phyloP scores from a whole-genome alignment of 2,329 filamentous ascomycete species.

The Calonectria naviculata region DNA sequence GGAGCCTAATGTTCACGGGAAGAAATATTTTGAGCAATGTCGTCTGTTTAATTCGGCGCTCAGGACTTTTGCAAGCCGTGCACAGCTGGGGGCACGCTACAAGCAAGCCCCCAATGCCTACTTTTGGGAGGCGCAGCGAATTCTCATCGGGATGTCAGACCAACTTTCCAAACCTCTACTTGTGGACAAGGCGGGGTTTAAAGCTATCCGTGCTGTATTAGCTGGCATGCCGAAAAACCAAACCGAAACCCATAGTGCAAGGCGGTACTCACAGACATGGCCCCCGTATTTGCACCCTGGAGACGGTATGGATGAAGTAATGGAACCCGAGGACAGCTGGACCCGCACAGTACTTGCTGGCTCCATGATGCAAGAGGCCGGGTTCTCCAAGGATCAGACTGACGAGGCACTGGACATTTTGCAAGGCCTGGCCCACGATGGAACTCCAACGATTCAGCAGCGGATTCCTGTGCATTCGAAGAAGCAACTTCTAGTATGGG shows the following conservation, averaged over 20 bases:
- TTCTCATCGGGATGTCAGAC: constrained; percentile 64
- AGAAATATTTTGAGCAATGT: constrained; percentile 43
- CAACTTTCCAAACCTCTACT: constrained; percentile 59
- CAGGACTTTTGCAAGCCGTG: constrained; percentile 39
- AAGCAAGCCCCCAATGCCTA: constrained; percentile 43
- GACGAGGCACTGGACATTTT: constrained; percentile 64
- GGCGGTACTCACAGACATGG: constrained; percentile 64
- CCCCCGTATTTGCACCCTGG: constrained; percentile 68
- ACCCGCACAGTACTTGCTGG: constrained; percentile 66
- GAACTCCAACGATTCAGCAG: constrained; percentile 68
- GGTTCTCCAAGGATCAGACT: constrained; percentile 58
- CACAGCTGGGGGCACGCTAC: constrained; percentile 35
- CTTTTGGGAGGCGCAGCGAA: constrained; percentile 67
- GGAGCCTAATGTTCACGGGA: constrained; percentile 17
- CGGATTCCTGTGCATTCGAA: constrained; percentile 32
- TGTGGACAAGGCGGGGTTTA: constrained; percentile 64
- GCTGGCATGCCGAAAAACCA: constrained; percentile 63
- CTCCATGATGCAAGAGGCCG: constrained; percentile 65
- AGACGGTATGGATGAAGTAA: constrained; percentile 69
- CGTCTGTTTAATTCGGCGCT: constrained; percentile 46
- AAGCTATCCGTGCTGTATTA: constrained; percentile 65
- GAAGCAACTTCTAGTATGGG: constrained; percentile 56
- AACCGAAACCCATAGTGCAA: constrained; percentile 59
- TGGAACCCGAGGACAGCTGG: constrained; percentile 61
- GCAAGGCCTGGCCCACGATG: constrained; percentile 62